Base-by-base conservation (phyloP, 352 stramenopile genomes). In the Phytophthora chlamydospora region DNA sequence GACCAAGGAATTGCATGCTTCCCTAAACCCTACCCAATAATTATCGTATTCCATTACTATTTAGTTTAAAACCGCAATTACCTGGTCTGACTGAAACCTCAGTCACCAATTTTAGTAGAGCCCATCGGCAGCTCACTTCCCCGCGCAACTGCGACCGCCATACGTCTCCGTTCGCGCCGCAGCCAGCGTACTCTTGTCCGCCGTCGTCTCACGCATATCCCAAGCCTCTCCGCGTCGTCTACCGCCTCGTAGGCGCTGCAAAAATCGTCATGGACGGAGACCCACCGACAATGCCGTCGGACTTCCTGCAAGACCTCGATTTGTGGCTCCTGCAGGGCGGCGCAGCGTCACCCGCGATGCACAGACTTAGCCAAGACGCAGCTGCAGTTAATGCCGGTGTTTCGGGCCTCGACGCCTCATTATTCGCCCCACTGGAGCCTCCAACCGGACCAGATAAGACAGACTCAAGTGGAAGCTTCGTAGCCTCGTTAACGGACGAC, bases 291-390 rank as follows among this genome's bases (percentile, higher is more conserved):
- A 44, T 75, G 16, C 16, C 36, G 16, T 38, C 60, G 27, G 68
- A 77, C 51, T 77, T 74, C 47, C 49, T 74, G 1, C 63, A 62
- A 43, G 60, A 72, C 32, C 60, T 77, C 36, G 60, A 72, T 57
- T 47, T 67, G 31, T 77, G 69, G 54, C 56, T 77, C 13, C 33
- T 68, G 0, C 35, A 62, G 31, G 43, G 34, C 19, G 34, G 27
- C 33, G 6, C 43, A 40, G 29, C 38, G 5, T 52, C 52, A 21
- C 59, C 47, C 5, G 16, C 24, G n/a, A 27, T 42, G 10, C 11
- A 32, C 17, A 58, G n/a, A 29, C 36, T 40, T 21, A 52, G 19
- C 24, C 2, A 54, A 21, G 21, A 54, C 12, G 6, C 3, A 33
- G 10, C 0, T 2, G 13, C 21, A 49, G 13, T 14, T 1, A 73